Evolutionary conservation across 352 stramenopile species (phyloP).

Genomic region (Phytophthora brassicae): DNA sequence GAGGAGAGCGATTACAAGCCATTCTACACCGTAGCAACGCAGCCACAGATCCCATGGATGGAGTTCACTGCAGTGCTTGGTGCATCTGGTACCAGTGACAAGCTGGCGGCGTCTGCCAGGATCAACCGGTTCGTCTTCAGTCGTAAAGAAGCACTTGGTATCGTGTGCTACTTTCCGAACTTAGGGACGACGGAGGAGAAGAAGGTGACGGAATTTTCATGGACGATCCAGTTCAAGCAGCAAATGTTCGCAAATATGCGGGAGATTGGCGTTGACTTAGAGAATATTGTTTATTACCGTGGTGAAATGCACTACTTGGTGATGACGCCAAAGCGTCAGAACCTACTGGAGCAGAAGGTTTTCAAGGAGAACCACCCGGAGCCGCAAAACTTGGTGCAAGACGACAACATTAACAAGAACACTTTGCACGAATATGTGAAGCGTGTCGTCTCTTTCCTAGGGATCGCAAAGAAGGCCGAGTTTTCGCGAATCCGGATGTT

Average conservation of each 20-base stretch:
- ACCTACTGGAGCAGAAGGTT: slow-evolving; percentile 74
- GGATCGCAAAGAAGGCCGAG: slow-evolving; percentile 67
- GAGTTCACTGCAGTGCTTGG: slow-evolving; percentile 74
- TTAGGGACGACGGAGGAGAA: slow-evolving; percentile 71
- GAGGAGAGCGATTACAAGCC: slow-evolving; percentile 57
- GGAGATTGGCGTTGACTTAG: slow-evolving; percentile 68
- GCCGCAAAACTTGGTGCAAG: slow-evolving; percentile 57
- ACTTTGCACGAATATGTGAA: slow-evolving; percentile 68
- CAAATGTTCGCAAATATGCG: slow-evolving; percentile 81
- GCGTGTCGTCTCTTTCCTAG: slow-evolving; percentile 68
- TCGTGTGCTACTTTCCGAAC: slow-evolving; percentile 86
- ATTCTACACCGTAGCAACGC: slow-evolving; percentile 72
- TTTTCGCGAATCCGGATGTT: slow-evolving; percentile 78
- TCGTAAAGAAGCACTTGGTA: slow-evolving; percentile 76
- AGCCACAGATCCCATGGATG: slow-evolving; percentile 79
- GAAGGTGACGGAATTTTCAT: slow-evolving; percentile 80
- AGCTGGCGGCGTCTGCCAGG: slow-evolving; percentile 52
- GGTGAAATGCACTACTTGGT: slow-evolving; percentile 88
- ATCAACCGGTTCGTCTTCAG: slow-evolving; percentile 84
- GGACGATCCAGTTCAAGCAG: slow-evolving; percentile 87
- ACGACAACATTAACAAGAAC: slow-evolving; percentile 67
- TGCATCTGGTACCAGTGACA: slow-evolving; percentile 70
- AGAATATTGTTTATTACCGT: slow-evolving; percentile 88
- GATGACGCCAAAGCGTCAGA: slow-evolving; percentile 80
- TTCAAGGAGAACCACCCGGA: slow-evolving; percentile 69